Percentiles rank a stretch among this genome's conserved stretches.
Evolutionary conservation across 345 rosid genomes (phyloP).

Genomic region (Eucalyptus grandis): DNA sequence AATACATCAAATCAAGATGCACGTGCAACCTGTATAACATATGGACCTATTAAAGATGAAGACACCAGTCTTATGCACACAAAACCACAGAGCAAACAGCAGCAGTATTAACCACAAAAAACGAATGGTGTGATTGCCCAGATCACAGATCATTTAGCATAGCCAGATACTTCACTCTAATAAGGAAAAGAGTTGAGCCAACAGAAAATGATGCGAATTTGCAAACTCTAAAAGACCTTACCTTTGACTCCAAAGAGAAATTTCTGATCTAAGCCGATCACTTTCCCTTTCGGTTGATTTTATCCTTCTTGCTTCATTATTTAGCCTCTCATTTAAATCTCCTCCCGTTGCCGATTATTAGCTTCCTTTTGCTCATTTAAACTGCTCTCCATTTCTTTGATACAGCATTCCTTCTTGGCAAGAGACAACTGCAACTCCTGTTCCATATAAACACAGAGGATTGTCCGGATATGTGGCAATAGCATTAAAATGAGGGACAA

Average conservation of each 20-base stretch:
- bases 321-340: slow-evolving; percentile 76
- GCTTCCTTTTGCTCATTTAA: slow-evolving; percentile 49
- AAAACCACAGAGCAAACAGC: neutral
- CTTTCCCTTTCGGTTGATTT: slow-evolving; percentile 86
- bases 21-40: neutral
- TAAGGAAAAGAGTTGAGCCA: neutral
- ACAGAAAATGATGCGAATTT: neutral
- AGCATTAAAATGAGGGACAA: neutral
- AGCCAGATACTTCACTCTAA: neutral
- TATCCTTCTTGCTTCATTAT: slow-evolving; percentile 64
- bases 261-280: slow-evolving; percentile 81
- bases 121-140: neutral
- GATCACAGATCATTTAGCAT: neutral
- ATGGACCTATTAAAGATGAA: neutral
- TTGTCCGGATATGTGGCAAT: neutral
- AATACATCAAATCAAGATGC: neutral
- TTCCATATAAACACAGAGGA: slow-evolving; percentile 2
- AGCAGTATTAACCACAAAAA: neutral
- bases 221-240: neutral
- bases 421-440: slow-evolving; percentile 77
- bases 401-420: slow-evolving; percentile 47
- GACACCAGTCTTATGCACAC: neutral
- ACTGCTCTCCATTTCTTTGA: slow-evolving; percentile 58
- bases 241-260: slow-evolving; percentile 89
- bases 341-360: slow-evolving; percentile 42